These are phyloP conservation scores for Tricholoma hemisulphureum DNA, from an alignment of 768 basidiomycete species.

Conservation along the genomic window DNA sequence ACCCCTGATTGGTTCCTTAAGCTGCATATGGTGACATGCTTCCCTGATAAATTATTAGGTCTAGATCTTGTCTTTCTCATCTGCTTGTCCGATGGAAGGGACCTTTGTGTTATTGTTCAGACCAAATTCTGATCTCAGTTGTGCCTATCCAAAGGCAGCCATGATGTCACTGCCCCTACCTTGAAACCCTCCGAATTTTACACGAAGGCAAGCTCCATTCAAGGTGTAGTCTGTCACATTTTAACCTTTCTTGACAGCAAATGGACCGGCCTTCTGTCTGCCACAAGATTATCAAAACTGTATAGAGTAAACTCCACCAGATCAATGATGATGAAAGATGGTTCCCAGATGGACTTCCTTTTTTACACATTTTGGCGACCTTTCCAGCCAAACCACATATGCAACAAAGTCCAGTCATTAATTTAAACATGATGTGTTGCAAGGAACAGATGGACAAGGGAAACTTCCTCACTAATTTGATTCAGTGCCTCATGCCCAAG, in stretches of 20 bases:
- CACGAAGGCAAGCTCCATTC: not conserved
- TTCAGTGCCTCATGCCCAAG: not conserved
- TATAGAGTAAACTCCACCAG: not conserved
- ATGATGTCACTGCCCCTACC: not conserved
- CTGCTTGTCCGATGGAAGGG: not conserved
- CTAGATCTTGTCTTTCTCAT: not conserved
- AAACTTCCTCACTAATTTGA: not conserved
- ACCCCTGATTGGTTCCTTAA: not conserved
- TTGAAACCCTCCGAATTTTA: not conserved
- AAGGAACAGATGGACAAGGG: not conserved
- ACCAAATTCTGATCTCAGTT: not conserved
- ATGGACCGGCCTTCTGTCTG: not conserved
- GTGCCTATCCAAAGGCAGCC: not conserved
- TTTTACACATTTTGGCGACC: not conserved
- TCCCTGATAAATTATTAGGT: not conserved
- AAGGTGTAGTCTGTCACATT: not conserved
- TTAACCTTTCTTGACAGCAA: not conserved
- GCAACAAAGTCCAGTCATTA: not conserved
- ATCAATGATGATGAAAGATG: not conserved
- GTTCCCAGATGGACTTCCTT: not conserved
- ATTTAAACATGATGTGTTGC: not conserved
- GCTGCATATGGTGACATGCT: not conserved
- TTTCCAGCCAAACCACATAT: not conserved
- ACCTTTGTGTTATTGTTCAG: slow-evolving; percentile 1
- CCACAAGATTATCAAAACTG: not conserved